phyloP scores from a whole-genome alignment of 2,329 filamentous ascomycete species.

The Calonectria naviculata region DNA sequence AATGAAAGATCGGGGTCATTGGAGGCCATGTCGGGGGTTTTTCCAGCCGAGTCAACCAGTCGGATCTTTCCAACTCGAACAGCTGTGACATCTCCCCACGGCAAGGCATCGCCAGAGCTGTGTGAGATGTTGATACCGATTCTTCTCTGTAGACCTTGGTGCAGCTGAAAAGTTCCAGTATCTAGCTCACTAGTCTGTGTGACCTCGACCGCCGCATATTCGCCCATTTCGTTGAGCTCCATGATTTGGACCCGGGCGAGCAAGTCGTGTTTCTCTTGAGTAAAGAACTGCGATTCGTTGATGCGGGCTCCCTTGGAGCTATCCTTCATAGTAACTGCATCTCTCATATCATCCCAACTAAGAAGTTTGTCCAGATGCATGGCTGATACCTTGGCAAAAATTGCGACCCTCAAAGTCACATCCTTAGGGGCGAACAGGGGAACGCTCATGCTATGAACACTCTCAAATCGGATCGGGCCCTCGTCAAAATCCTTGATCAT shows the following conservation, averaged over 20 bases:
- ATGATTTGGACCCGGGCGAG: conserved; percentile 89
- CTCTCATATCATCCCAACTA: conserved; percentile 99
- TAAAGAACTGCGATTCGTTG: conserved; percentile 91
- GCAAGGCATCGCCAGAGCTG: conserved; percentile 86
- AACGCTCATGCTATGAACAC: conserved; percentile 97
- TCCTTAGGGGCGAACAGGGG: conserved; percentile 78
- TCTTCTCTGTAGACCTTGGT: conserved; percentile 92
- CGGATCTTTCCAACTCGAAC: conserved; percentile 85
- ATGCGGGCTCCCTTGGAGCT: conserved; percentile 74
- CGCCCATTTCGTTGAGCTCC: conserved; percentile 90
- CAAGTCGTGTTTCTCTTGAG: conserved; percentile 93
- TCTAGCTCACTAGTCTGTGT: conserved; percentile 87
- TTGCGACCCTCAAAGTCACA: conserved; percentile 83
- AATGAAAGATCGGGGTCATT: conserved; percentile 80
- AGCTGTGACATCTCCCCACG: conserved; percentile 85
- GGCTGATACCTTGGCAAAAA: conserved; percentile 89
- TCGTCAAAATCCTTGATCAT: conserved; percentile 97
- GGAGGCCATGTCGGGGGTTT: conserved; percentile 81
- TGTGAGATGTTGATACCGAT: conserved; percentile 91
- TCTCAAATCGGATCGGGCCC: conserved; percentile 91
- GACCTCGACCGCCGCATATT: conserved; percentile 93
- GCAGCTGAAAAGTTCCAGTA: conserved; percentile 91
- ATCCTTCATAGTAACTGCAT: conserved; percentile 71
- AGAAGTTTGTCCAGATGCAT: conserved; percentile 98
- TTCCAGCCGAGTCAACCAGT: conserved; percentile 86